These are phyloP conservation scores for Petasospora rhodanensis DNA, from an alignment of 1,139 yeast species.

Conservation along the genomic window DNA sequence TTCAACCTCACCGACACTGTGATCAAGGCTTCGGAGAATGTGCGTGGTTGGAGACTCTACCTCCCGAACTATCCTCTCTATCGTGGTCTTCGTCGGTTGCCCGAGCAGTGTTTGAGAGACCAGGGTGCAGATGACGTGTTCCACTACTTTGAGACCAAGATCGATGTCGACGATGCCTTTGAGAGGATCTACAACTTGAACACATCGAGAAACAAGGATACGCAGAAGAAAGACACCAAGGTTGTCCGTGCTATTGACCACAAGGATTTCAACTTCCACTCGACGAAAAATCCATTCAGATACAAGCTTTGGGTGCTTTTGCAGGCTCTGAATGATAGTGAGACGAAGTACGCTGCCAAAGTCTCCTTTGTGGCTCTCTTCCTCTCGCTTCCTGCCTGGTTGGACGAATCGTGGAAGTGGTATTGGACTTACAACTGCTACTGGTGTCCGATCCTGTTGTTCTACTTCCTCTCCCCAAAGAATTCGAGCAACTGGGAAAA, in stretches of 20 bases:
- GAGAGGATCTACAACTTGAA: slow-evolving; percentile 38
- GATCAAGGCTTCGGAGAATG: slow-evolving; percentile 20
- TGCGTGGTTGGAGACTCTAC: slow-evolving; percentile 21
- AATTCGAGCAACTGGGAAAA: slow-evolving; percentile 40
- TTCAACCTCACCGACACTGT: slow-evolving; percentile 19
- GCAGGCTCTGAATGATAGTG: slow-evolving; percentile 32
- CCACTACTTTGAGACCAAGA: slow-evolving; percentile 37
- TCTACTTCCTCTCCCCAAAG: slow-evolving; percentile 34
- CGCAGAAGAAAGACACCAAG: slow-evolving; percentile 6
- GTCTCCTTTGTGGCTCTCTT: slow-evolving; percentile 33
- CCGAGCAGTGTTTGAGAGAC: slow-evolving; percentile 40
- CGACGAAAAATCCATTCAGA: slow-evolving; percentile 30
- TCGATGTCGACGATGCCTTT: slow-evolving; percentile 45
- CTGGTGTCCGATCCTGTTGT: slow-evolving; percentile 39
- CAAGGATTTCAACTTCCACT: slow-evolving; percentile 35
- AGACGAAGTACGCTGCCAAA: slow-evolving; percentile 41
- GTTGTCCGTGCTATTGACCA: slow-evolving; percentile 34
- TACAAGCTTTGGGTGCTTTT: slow-evolving; percentile 35
- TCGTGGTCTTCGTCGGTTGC: slow-evolving; percentile 37
- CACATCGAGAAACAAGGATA: slow-evolving; percentile 29
- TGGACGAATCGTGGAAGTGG: slow-evolving; percentile 36
- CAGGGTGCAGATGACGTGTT: slow-evolving; percentile 42
- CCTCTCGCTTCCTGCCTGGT: slow-evolving; percentile 40
- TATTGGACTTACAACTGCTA: slow-evolving; percentile 38
- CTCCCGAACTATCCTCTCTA: slow-evolving; percentile 36